These are phyloP conservation scores for Apium graveolens DNA, from an alignment of 129 eudicot genomes.

Conservation along the genomic window DNA sequence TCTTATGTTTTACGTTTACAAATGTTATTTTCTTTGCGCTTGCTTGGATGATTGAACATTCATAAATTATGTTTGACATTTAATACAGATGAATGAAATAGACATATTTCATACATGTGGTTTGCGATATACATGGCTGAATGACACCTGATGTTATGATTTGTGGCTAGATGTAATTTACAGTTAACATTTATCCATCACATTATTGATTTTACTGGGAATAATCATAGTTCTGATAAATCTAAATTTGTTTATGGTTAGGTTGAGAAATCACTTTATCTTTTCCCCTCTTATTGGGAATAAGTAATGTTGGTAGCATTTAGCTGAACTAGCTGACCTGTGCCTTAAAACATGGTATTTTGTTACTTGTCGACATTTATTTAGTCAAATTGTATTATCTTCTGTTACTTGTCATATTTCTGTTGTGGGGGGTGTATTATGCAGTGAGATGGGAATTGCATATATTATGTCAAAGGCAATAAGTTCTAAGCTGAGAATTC, in stretches of 20 bases:
- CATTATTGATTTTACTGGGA: neutral
- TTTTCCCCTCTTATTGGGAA: neutral
- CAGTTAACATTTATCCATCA: neutral
- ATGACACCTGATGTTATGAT: neutral
- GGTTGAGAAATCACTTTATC: neutral
- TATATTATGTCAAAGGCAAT: neutral
- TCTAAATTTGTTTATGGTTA: neutral
- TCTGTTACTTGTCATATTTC: neutral
- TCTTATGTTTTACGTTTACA: neutral
- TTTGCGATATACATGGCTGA: neutral
- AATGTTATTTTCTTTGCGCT: neutral
- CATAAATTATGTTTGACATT: neutral
- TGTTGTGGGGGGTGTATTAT: too few relatives aligned
- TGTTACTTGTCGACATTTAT: neutral
- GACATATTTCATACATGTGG: neutral
- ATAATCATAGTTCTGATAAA: neutral
- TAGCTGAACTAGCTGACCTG: neutral
- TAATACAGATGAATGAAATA: neutral
- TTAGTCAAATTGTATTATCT: neutral
- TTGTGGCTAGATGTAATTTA: neutral
- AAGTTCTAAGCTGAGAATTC: neutral
- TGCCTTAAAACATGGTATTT: neutral
- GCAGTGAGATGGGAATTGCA: neutral
- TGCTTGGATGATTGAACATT: neutral
- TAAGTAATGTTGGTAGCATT: neutral